Conservation (phyloP, 2,329 filamentous ascomycete genomes). For the Elsinoe arachidis region DNA sequence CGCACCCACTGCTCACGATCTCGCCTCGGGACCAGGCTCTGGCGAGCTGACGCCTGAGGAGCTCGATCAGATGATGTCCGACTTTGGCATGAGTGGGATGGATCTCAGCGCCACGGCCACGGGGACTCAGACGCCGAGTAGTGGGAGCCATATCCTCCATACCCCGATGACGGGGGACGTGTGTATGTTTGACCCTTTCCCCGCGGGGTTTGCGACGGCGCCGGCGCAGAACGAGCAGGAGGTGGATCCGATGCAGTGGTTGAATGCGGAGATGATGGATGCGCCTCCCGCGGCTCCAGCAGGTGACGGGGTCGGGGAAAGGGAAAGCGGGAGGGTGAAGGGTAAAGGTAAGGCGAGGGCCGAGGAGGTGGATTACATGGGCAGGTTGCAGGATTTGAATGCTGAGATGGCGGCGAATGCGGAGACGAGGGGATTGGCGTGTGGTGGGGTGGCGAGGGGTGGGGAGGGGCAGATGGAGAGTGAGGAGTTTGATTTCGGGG, state of each 20-base stretch:
- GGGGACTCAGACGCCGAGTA: conserved; percentile 4
- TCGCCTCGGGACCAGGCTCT: not conserved
- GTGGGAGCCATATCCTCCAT: not conserved
- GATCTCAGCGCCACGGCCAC: not conserved
- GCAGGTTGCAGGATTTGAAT: not conserved
- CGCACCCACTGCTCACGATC: not conserved
- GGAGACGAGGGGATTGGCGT: not conserved
- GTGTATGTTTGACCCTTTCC: not conserved
- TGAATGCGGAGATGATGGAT: conserved; percentile 8
- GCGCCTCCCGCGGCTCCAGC: not conserved
- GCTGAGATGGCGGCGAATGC: not conserved
- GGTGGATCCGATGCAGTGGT: conserved; percentile 7
- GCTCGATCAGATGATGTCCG: not conserved
- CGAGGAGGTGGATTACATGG: not conserved
- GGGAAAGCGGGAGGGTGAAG: not conserved
- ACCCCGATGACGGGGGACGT: not conserved
- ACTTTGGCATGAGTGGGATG: conserved; percentile 5
- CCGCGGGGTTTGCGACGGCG: not conserved
- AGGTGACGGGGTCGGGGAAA: not conserved
- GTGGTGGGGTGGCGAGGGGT: not conserved
- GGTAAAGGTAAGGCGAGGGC: not conserved
- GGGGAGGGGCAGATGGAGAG: not conserved
- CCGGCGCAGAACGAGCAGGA: not conserved
- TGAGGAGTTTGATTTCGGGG: conserved; percentile 9
- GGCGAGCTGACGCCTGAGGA: not conserved